Evolutionary conservation across 1,139 yeast genomes (phyloP), one percentile per base, ranked within the genome.

Genomic region (Entelexis sorbosivorans): DNA sequence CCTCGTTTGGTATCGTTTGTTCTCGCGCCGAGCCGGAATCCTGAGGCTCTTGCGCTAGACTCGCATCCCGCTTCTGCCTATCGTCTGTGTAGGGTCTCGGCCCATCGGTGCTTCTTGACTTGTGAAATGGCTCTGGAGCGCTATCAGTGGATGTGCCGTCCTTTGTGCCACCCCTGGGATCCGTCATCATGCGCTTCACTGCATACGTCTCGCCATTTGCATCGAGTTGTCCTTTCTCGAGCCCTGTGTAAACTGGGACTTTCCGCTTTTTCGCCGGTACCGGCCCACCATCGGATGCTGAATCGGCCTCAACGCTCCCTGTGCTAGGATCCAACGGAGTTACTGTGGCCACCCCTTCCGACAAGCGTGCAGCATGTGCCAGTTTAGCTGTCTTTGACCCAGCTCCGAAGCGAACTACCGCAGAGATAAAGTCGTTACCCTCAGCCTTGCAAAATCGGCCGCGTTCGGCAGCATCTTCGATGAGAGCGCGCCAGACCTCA

Each of bases 401-500:
- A 11, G n/a, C 22, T 1, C 20, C 16, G 14, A 32, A 42, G 2
- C 36, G 28, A 17, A 16, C 32, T 3, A 42, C 45, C 10, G 36
- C 45, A 5, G 36, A 31, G 11, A 32, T 32, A 28, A 42, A 42
- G 11, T 42, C 32, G 9, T 32, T 42, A 11, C 29, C 29, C 3
- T 42, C 45, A 4, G 45, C 45, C 19, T 42, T 42, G 14, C 36
- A 44, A 8, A 52, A 34, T 4, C 44, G n/a, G 1, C 45, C 51
- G 1, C 56, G 47, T 3, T 22, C 42, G 2, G 38, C 1, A 5
- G 54, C 56, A 38, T 53, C 48, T 5, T 22, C 46, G 22, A 86
- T 72, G 49, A 88, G 69, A 54, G 77, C 72, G 26, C 66, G 70
- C 96, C 96, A 88, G 0, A 85, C 77, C 24, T 70, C 72, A 61